Percentiles rank a stretch among this genome's conserved stretches.
Evolutionary conservation across 768 basidiomycete species (phyloP).

Genomic region (Dendrothele bispora): DNA sequence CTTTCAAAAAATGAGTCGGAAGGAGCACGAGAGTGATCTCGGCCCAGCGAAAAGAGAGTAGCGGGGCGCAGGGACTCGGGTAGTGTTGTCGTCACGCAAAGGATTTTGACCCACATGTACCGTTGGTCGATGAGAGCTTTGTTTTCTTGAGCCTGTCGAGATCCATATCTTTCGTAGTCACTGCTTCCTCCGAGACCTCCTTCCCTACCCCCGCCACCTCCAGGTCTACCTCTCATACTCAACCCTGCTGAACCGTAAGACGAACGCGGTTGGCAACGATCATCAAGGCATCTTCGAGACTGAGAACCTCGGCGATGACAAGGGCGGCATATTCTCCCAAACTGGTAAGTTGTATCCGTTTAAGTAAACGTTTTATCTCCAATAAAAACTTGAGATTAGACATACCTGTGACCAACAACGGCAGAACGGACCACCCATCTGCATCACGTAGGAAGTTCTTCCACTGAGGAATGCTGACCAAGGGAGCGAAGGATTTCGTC

Average conservation of each 20-base stretch:
- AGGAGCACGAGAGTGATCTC: slow-evolving; percentile 68
- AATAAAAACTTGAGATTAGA: too few species aligned
- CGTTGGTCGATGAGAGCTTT: slow-evolving; percentile 69
- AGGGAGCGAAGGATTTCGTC: slow-evolving; percentile 85
- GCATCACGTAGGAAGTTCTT: slow-evolving; percentile 66
- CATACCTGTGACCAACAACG: slow-evolving; percentile 72
- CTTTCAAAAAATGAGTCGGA: slow-evolving; percentile 69
- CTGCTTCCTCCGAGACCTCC: too few species aligned
- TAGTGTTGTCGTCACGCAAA: slow-evolving; percentile 79
- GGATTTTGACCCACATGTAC: slow-evolving; percentile 79
- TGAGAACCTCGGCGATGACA: slow-evolving; percentile 59
- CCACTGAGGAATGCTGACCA: slow-evolving; percentile 75
- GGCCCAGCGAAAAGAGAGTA: slow-evolving; percentile 53
- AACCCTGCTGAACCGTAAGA: slow-evolving; percentile 51
- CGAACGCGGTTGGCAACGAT: slow-evolving; percentile 58
- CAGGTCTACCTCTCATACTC: slow-evolving; percentile 53
- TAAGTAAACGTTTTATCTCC: too few species aligned
- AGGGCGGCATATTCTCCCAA: slow-evolving; percentile 77
- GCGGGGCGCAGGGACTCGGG: slow-evolving; percentile 58
- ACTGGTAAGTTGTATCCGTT: too few species aligned
- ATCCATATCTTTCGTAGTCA: too few species aligned
- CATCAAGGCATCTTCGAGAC: slow-evolving; percentile 56
- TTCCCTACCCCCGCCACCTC: too few species aligned
- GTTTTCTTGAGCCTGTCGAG: slow-evolving; percentile 26
- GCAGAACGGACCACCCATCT: slow-evolving; percentile 65